Evolutionary conservation across 805 yeast genomes (phyloP).

Genomic region (Candida golubevii): DNA sequence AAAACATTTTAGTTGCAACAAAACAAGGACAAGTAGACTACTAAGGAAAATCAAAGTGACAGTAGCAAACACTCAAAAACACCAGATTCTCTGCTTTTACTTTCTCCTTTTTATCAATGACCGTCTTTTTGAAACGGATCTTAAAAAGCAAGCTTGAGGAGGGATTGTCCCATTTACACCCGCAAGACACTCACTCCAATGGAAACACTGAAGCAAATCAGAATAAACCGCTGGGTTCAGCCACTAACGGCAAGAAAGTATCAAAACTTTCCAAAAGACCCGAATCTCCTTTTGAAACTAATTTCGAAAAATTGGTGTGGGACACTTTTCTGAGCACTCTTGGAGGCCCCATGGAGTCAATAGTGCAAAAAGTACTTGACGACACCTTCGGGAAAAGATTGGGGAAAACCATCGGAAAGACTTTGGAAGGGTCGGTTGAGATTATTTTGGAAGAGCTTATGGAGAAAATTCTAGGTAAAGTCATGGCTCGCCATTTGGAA

Average conservation of each 20-base stretch:
- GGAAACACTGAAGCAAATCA: background rate
- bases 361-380: conserved; percentile 3
- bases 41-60: too few species aligned
- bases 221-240: too few species aligned
- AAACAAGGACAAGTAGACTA: too few species aligned
- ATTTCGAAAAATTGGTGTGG: conserved; percentile 2
- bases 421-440: conserved; percentile 1
- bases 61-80: too few species aligned
- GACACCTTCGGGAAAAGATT: conserved; percentile 2
- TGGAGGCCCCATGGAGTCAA: conserved; percentile 3
- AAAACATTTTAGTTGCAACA: too few species aligned
- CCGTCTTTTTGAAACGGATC: background rate
- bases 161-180: background rate
- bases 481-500: conserved; percentile 5
- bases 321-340: conserved; percentile 1
- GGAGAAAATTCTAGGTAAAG: conserved; percentile 6
- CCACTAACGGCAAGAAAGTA: background rate
- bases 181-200: too few species aligned
- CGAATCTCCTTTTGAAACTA: background rate
- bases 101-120: background rate
- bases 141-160: background rate
- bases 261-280: background rate
- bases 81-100: too few species aligned
- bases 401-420: conserved; percentile 1
- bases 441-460: conserved; percentile 1